A percentile compares a stretch with the other conserved stretches of the same genome.
phyloP scores from a whole-genome alignment of 2,329 filamentous ascomycete genomes.

The Aspergillus spinulosporus region DNA sequence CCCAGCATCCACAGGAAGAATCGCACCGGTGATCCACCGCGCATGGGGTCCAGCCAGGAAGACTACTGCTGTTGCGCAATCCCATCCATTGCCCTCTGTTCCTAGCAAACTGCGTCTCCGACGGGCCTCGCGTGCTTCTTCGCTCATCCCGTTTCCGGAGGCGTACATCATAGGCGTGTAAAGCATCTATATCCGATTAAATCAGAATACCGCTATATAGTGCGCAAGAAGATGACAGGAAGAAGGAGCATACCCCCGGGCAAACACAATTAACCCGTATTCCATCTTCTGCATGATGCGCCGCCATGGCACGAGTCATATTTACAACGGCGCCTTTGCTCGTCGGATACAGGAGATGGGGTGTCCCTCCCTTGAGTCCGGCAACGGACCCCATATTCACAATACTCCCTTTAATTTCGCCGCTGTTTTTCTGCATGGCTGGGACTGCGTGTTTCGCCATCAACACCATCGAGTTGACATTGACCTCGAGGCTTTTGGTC shows the following conservation, averaged over 20 bases:
- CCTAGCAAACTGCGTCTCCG: conserved; percentile 53
- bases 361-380: conserved; percentile 51
- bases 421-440: conserved; percentile 57
- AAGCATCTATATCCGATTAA: conserved; percentile 39
- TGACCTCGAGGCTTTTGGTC: conserved; percentile 59
- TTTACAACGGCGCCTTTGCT: conserved; percentile 57
- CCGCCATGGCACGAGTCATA: conserved; percentile 59
- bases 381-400: conserved; percentile 65
- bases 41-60: conserved; percentile 55
- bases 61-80: conserved; percentile 52
- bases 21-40: conserved; percentile 54
- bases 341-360: conserved; percentile 55
- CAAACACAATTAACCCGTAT: conserved; percentile 59
- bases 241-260: conserved; percentile 38
- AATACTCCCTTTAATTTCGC: conserved; percentile 33
- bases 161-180: conserved; percentile 59
- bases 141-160: conserved; percentile 46
- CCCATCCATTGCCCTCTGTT: conserved; percentile 57
- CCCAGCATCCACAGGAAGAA: conserved; percentile 52
- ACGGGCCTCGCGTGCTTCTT: conserved; percentile 51
- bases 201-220: no score
- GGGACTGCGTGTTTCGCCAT: conserved; percentile 65
- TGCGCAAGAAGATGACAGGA: not conserved
- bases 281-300: conserved; percentile 52
- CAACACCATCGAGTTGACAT: conserved; percentile 65